Evolutionary conservation across 2,329 filamentous ascomycete species (phyloP), one percentile per base, ranked within the genome.

Genomic region (Chrysoporthe deuterocubensis): DNA sequence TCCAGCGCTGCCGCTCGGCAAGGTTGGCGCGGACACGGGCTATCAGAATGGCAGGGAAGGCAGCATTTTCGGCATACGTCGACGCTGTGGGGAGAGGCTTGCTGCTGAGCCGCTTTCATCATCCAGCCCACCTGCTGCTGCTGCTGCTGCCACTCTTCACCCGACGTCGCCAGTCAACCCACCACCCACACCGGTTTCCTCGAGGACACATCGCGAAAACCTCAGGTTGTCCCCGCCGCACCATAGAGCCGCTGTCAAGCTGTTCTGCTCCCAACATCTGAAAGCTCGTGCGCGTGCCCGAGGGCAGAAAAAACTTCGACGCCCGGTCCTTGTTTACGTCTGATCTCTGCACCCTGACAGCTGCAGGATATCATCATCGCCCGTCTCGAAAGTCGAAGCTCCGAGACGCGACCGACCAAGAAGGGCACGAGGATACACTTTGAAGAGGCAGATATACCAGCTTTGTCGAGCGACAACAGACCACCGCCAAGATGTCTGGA

Each of bases 401-500:
- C n/a, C 16, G n/a, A 37, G 62, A 34, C 57, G 57, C 57, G 40
- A 60, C 57, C 42, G n/a, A 11, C 37, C 37, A 26, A 21, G 18
- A 43, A 59, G 57, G 37, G 37, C 16, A 60, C 40, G 42, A 26
- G 42, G 42, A 21, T 42, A 43, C n/a, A 13, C 14, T 40, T 26
- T 57, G n/a, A 26, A 50, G 2, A 40, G 16, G 32, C 34, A 16
- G 4, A 50, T 42, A 40, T 26, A 58, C 21, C 14, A 65, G 63
- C 52, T 11, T 60, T 50, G 63, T 48, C 59, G 43, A 44, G 59
- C 59, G 59, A 58, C 66, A 68, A n/a, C 59, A 66, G 42, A 32
- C 67, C 71, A 68, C 71, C 66, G 70, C 72, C 77, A 83, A 76
- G 73, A 97, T 97, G 94, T 97, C 94, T 77, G 94, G 94, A 82